Base-by-base conservation (phyloP, 371 early-diverging fungal species). In the Cokeromyces recurvatus region DNA sequence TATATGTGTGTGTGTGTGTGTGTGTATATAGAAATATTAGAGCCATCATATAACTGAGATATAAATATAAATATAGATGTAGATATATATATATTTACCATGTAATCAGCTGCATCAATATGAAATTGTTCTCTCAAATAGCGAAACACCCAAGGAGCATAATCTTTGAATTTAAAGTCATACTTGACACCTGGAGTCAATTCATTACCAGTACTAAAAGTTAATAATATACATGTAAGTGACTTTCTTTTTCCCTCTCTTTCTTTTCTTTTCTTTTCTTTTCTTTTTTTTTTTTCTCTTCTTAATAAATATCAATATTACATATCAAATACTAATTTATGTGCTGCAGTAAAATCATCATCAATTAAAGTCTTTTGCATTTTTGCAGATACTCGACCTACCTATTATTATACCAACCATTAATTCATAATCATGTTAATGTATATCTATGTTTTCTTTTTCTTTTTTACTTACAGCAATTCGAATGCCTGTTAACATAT, bases 101-200 rank as follows among this genome's bases (percentile, higher is more conserved):
- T 66, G 57, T 97, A 97, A 52, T 97, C 96, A 9, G 89, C 88
- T 6, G 95, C 77, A 53, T 92, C 91, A 24, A 96, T 83, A 25
- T 83, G 75, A 62, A 94, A 95, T 16, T 76, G 69, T 46, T 92
- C 86, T 32, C 98, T 74, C 38, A 96, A 77, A 51, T 81, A 68
- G 32, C 94, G 81, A 64, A 97, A 97, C 8, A 94, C 92, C 91
- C 91, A 91, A 9, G 95, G 98, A 7, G 94, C 90, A 64, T 95
- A 96, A 68, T 97, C 98, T 62, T 96, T 97, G 60, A 96, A 97
- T 68, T 95, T 95, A 71, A 95, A 97, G 60, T 96, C 96, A 64
- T 96, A 96, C 51, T 87, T 85, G 27, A 91, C 87, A 2, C 87
- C 86, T 3, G 96, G 91, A 10, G 91, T 92, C 66, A 94, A 61